Conservation (phyloP, 345 rosid species). For the Kernera saxatilis region DNA sequence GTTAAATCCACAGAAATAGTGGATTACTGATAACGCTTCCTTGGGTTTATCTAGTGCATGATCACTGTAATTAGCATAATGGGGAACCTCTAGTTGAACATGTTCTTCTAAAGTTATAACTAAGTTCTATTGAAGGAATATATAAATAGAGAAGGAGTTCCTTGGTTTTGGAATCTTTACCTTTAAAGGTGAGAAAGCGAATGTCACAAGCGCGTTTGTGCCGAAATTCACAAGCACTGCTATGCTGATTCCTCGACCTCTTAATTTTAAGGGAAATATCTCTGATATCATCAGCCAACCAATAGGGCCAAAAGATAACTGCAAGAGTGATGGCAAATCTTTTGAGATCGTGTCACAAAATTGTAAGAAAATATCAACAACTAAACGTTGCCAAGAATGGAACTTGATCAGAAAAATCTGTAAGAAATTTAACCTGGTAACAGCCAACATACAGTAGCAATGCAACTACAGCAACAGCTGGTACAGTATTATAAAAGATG, state of each 20-base stretch:
- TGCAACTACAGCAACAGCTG: conserved; percentile 69
- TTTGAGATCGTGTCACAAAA: neutral
- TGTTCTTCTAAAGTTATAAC: neutral
- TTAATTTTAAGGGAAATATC: conserved; percentile 71
- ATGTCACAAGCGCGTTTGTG: conserved; percentile 88
- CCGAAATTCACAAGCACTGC: conserved; percentile 95
- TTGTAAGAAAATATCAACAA: neutral
- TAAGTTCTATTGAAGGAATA: neutral
- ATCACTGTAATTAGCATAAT: neutral
- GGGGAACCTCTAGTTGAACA: neutral
- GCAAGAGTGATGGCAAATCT: conserved; percentile 32
- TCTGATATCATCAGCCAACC: conserved; percentile 99
- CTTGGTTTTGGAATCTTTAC: conserved; percentile 29
- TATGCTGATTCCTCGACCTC: conserved; percentile 87
- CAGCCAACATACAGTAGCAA: conserved; percentile 89
- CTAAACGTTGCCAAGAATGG: neutral
- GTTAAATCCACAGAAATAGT: neutral
- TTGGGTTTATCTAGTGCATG: neutral
- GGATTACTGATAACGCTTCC: neutral
- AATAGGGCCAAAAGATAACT: conserved; percentile 97
- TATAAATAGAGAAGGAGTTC: neutral
- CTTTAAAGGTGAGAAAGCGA: conserved; percentile 90
- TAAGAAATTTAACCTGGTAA: conserved; percentile 64
- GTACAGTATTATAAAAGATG: conserved; percentile 55
- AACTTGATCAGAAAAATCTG: conserved; percentile 4